Evolutionary conservation across 306 rosid species (phyloP), one percentile per base, ranked within the genome.

Genomic region (Castanea mollissima): DNA sequence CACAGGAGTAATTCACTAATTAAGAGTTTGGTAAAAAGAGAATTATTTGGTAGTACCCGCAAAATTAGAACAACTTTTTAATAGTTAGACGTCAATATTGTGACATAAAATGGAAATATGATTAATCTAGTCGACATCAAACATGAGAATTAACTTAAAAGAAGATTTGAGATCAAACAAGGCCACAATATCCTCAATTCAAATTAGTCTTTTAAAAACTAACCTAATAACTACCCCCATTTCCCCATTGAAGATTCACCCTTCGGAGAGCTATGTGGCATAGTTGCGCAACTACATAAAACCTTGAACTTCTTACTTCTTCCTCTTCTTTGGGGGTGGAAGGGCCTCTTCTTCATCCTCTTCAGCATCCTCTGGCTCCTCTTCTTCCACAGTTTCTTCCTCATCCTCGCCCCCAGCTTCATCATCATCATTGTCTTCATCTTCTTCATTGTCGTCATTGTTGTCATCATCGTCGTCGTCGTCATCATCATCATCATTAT

Each of bases 301-400:
- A 38, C 31, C 55, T 69, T 19, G 2, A 3, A 1, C 20, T 29
- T 2, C 35, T 41, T 55, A 87, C 82, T 84, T 87, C 81, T 84
- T 87, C 74, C 88, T 81, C 88, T 84, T 87, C 84, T 87, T 84
- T 20, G 86, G 88, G 52, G 88, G 90, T 76, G 82, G 88, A 27
- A 87, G 84, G 20, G 87, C 78, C 57, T 80, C 85, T 57, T 81
- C 90, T 4, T 76, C 78, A 27, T 73, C 88, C 23, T 86, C 89
- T 23, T 79, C 77, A 4, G 35, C 79, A 23, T 84, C 78, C 18
- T 73, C 77, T 0, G 31, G 69, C 14, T 77, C 78, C 1, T 76
- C 62, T 16, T 76, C 83, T 0, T 64, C 81, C 12, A 44, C 84
- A 34, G 21, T 41, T 14, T 78, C 89, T 44, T 86, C 83, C 49